Evolutionary conservation across 108 stramenopile species (phyloP), one percentile per base, ranked within the genome.

Genomic region (Chaetoceros tenuissimus): DNA sequence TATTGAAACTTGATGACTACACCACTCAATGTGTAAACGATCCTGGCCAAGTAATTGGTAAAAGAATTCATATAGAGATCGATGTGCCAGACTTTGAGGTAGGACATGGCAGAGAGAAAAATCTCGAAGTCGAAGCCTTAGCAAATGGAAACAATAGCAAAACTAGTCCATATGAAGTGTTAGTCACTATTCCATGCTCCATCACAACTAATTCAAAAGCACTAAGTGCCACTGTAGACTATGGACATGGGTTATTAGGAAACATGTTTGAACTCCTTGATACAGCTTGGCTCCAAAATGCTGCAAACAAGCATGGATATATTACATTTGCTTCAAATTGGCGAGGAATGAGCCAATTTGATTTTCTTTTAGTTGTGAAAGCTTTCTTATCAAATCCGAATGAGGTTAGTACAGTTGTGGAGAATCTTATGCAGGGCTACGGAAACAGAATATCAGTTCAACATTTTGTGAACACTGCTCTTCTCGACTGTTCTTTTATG

Each of bases 161-260:
- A 25, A 59, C 65, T 28, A 74, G 77, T 2, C 43, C 40, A 18
- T 77, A 79, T 0, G 80, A 82, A 51, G 82, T 85, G 30, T 55
- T 83, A 3, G 66, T 91, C 40, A 71, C 69, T 21, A 60, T 91
- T 5, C 89, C 89, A 5, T 84, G 89, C 53, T 73, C 72, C 43
- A 24, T 85, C 48, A 34, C 65, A 20, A 40, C 28, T 28, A 30
- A 43, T 16, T 64, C 52, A 43, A 76, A 68, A 20, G 31, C 56
- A 20, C 20, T 84, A 18, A 56, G 72, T 18, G 68, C 79, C 13
- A 64, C 87, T 22, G 64, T 91, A 51, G 82, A 91, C 45, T 85
- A 66, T 59, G 89, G 89, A 17, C 89, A 91, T 61, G 85, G 85
- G 7, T 66, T 91, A 29, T 87, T 91, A 29, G 73, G 61, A 45